Conservation (phyloP, 306 rosid genomes). For the Parietaria judaica region DNA sequence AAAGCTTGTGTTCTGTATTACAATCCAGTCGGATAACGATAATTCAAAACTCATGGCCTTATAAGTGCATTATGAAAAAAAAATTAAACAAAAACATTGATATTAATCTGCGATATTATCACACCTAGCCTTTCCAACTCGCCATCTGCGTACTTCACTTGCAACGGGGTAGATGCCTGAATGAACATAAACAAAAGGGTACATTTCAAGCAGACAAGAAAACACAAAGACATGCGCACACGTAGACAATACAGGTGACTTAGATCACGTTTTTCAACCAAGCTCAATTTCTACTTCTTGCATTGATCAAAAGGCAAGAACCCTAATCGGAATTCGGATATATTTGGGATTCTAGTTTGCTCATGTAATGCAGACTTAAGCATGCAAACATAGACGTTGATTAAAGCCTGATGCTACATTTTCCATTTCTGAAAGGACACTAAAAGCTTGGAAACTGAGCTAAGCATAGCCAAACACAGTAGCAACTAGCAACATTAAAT, state of each 20-base stretch:
- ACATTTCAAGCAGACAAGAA: slow-evolving; percentile 25
- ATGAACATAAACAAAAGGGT: slow-evolving; percentile 31
- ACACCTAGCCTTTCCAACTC: slow-evolving; percentile 98
- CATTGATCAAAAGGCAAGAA: slow-evolving; percentile 23
- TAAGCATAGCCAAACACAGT: slow-evolving; percentile 5
- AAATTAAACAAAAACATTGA: slow-evolving; percentile 6
- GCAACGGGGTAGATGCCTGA: slow-evolving; percentile 98
- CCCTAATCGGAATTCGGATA: slow-evolving; percentile 17
- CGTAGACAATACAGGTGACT: slow-evolving; percentile 5
- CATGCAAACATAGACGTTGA: neutral
- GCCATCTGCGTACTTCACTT: slow-evolving; percentile 99
- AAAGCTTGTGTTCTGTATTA: slow-evolving; percentile 84
- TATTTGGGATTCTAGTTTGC: neutral
- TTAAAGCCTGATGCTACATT: too few species aligned
- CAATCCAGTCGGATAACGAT: slow-evolving; percentile 18
- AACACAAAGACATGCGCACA: slow-evolving; percentile 12
- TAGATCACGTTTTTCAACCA: neutral
- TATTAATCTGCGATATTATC: slow-evolving; percentile 16
- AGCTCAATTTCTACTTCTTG: slow-evolving; percentile 1
- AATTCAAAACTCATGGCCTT: slow-evolving; percentile 12
- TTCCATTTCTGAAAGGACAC: too few species aligned
- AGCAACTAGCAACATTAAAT: slow-evolving; percentile 6
- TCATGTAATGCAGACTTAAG: neutral
- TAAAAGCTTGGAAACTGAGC: neutral
- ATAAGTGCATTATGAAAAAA: slow-evolving; percentile 12